Evolutionary conservation across 768 basidiomycete species (phyloP).

Genomic region (Lentinula raphanica): DNA sequence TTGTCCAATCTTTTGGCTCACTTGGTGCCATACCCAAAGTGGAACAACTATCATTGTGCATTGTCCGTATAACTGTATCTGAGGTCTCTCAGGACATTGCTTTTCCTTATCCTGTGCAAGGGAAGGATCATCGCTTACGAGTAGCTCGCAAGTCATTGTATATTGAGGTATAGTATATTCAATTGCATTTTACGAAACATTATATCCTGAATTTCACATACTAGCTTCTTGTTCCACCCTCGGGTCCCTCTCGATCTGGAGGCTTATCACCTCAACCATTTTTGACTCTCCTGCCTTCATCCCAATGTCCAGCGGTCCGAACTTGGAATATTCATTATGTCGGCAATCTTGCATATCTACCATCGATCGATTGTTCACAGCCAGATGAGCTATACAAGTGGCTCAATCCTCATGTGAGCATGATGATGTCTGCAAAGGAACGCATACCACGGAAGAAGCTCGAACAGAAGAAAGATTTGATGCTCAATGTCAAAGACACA

Average conservation of each 20-base stretch:
- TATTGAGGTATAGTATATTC: slow-evolving; percentile 21
- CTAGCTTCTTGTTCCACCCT: slow-evolving; percentile 26
- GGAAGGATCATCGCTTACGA: slow-evolving; percentile 16
- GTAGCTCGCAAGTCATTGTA: slow-evolving; percentile 26
- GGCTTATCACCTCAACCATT: slow-evolving; percentile 21
- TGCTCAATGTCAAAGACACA: slow-evolving; percentile 25
- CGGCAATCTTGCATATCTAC: slow-evolving; percentile 29
- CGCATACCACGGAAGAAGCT: slow-evolving; percentile 14
- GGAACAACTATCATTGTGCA: slow-evolving; percentile 16
- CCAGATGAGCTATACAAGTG: slow-evolving; percentile 17
- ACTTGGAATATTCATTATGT: slow-evolving; percentile 36
- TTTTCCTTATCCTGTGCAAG: slow-evolving; percentile 24
- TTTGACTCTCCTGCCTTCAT: slow-evolving; percentile 9
- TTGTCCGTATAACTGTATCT: slow-evolving; percentile 16
- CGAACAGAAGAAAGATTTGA: slow-evolving; percentile 17
- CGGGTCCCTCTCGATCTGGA: slow-evolving; percentile 17
- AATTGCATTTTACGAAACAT: background rate
- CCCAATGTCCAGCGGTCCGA: slow-evolving; percentile 10
- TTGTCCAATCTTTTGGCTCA: slow-evolving; percentile 11
- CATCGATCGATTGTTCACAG: slow-evolving; percentile 21
- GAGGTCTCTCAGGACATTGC: slow-evolving; percentile 12
- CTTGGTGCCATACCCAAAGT: background rate
- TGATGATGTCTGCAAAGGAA: slow-evolving; percentile 26
- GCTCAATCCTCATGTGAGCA: slow-evolving; percentile 25
- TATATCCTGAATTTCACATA: background rate